Conservation (phyloP, 192 early-diverging fungal genomes). For the Podila epicladia region DNA sequence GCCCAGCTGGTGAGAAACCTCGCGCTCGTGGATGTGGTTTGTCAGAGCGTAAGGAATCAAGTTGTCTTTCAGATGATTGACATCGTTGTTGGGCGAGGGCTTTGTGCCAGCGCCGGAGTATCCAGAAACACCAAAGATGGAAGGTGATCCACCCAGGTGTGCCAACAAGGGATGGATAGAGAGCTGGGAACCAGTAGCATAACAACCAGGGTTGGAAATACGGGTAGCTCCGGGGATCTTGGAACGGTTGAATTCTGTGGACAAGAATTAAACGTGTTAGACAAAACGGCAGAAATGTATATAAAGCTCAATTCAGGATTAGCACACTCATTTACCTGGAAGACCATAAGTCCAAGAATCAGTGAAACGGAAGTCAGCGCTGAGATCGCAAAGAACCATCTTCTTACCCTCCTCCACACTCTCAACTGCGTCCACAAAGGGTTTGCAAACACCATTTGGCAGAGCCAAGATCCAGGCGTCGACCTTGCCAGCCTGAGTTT, state of each 20-base stretch:
- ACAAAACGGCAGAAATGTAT: too few relatives aligned
- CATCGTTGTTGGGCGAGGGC: conserved; percentile 96
- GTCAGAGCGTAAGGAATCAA: conserved; percentile 92
- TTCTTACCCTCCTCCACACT: conserved; percentile 59
- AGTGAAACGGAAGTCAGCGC: conserved; percentile 94
- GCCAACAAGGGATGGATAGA: conserved; percentile 86
- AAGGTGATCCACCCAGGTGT: conserved; percentile 68
- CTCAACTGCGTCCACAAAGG: conserved; percentile 89
- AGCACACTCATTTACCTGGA: conserved; percentile 52
- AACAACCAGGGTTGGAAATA: conserved; percentile 98
- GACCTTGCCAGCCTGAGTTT: conserved; percentile 72
- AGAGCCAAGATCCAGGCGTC: conserved; percentile 97
- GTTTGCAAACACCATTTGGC: conserved; percentile 93
- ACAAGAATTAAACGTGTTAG: not conserved
- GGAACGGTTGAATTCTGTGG: conserved; percentile 77
- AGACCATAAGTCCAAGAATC: conserved; percentile 90
- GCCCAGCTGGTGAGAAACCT: conserved; percentile 83
- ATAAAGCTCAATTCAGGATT: not conserved
- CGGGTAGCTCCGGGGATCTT: conserved; percentile 68
- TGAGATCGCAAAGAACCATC: conserved; percentile 86
- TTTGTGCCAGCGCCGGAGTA: conserved; percentile 99
- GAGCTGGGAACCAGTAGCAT: conserved; percentile 97
- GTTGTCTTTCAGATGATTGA: conserved; percentile 86
- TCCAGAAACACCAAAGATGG: conserved; percentile 95
- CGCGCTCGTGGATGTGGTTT: conserved; percentile 96